These are phyloP conservation scores for Penicillium coprophilum DNA, from an alignment of 495 filamentous ascomycete genomes.

Conservation along the genomic window DNA sequence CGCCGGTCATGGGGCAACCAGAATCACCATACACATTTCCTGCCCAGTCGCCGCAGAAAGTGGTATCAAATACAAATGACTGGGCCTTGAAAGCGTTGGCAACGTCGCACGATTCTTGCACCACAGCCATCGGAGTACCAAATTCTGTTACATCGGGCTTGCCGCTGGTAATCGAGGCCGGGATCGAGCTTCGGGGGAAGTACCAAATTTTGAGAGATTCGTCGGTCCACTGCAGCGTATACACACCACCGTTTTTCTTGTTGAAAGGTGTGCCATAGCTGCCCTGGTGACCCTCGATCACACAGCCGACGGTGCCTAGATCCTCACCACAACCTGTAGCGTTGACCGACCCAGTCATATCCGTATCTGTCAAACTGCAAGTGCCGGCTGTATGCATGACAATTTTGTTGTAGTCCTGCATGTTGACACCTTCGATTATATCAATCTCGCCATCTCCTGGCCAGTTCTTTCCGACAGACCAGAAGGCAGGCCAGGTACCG, in stretches of 20 bases:
- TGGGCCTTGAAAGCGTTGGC: slow-evolving; percentile 65
- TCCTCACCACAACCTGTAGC: slow-evolving; percentile 57
- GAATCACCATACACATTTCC: slow-evolving; percentile 54
- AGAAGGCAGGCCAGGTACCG: slow-evolving; percentile 75
- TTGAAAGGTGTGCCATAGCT: slow-evolving; percentile 76
- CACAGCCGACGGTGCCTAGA: slow-evolving; percentile 48
- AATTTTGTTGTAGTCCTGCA: slow-evolving; percentile 60
- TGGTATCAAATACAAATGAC: slow-evolving; percentile 76
- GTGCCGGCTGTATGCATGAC: slow-evolving; percentile 70
- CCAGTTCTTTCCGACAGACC: slow-evolving; percentile 76
- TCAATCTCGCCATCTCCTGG: slow-evolving; percentile 82
- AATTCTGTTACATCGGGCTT: slow-evolving; percentile 63
- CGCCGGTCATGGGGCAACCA: slow-evolving; percentile 39
- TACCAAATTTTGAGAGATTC: slow-evolving; percentile 72
- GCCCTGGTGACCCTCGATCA: slow-evolving; percentile 49
- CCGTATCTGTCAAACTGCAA: slow-evolving; percentile 58
- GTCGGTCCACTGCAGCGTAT: slow-evolving; percentile 73
- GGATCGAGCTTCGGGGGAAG: slow-evolving; percentile 64
- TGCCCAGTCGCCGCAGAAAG: slow-evolving; percentile 90
- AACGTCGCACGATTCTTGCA: slow-evolving; percentile 68
- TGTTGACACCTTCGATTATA: slow-evolving; percentile 86
- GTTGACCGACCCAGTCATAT: slow-evolving; percentile 48
- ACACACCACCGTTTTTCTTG: slow-evolving; percentile 68
- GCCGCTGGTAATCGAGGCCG: slow-evolving; percentile 54
- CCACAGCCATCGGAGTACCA: slow-evolving; percentile 62